Conservation (phyloP, 106 monocot genomes). For the Vanilla planifolia region DNA sequence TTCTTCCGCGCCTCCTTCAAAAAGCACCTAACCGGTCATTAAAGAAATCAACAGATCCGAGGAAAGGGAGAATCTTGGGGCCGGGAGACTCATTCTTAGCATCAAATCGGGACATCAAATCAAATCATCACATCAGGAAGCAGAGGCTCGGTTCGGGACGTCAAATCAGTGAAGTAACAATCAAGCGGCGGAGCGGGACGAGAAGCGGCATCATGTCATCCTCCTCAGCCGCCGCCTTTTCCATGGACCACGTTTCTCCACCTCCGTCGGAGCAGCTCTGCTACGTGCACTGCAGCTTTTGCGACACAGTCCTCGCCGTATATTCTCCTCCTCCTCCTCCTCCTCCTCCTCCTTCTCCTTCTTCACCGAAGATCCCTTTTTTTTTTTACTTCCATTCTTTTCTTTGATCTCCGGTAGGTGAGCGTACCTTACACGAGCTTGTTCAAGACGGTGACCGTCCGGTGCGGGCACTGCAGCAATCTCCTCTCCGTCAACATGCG, state of each 20-base stretch:
- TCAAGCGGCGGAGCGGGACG: not conserved
- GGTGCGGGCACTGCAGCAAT: slow-evolving; percentile 93
- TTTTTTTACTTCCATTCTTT: too few species aligned
- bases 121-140: not conserved
- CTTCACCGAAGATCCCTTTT: too few species aligned
- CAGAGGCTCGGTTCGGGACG: not conserved
- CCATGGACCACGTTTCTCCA: slow-evolving; percentile 63
- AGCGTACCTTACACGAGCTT: slow-evolving; percentile 89
- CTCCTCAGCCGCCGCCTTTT: slow-evolving; percentile 45
- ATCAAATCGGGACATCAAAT: slow-evolving; percentile 7
- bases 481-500: slow-evolving; percentile 96
- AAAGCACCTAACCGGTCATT: too few species aligned
- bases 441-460: slow-evolving; percentile 94
- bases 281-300: slow-evolving; percentile 93
- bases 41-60: not conserved
- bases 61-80: not conserved
- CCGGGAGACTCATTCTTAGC: not conserved
- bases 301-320: slow-evolving; percentile 87
- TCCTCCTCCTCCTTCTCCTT: not conserved
- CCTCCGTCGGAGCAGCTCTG: slow-evolving; percentile 78
- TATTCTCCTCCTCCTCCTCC: not conserved
- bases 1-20: not conserved
- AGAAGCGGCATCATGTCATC: slow-evolving; percentile 45
- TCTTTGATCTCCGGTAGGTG: slow-evolving; percentile 41
- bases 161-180: not conserved